Evolutionary conservation across 108 stramenopile species (phyloP).

Genomic region (Cyclostephanos tholiformis): DNA sequence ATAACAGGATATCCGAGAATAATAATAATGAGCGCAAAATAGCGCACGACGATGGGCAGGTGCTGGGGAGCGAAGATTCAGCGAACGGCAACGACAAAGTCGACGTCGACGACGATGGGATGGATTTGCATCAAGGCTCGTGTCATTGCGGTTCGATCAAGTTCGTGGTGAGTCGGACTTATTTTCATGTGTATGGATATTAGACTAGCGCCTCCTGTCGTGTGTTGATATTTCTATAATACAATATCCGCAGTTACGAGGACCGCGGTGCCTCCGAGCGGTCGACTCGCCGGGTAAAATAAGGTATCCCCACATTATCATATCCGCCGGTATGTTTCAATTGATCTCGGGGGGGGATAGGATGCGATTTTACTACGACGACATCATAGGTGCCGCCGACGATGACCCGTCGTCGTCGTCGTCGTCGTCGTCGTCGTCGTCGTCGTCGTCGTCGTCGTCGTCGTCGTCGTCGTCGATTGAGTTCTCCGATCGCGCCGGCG

Average conservation of each 20-base stretch:
- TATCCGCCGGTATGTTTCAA: slow-evolving; percentile 58
- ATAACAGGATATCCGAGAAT: background rate
- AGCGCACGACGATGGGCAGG: background rate
- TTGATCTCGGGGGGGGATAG: slow-evolving; percentile 51
- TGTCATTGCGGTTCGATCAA: slow-evolving; percentile 74
- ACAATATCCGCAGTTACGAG: slow-evolving; percentile 40
- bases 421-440: too few relatives aligned
- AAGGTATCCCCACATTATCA: slow-evolving; percentile 60
- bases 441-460: too few relatives aligned
- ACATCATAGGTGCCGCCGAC: background rate
- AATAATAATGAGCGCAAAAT: background rate
- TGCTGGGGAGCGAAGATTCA: background rate
- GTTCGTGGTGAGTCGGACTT: slow-evolving; percentile 51
- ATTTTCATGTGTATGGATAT: background rate
- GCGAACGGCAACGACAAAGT: slow-evolving; percentile 6
- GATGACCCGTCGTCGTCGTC: slow-evolving; percentile 16
- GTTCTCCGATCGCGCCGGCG: slow-evolving; percentile 1
- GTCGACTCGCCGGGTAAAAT: slow-evolving; percentile 66
- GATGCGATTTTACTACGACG: slow-evolving; percentile 69
- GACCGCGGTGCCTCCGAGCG: slow-evolving; percentile 55
- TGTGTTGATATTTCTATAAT: background rate
- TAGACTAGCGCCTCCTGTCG: background rate
- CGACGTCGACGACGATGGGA: slow-evolving; percentile 1
- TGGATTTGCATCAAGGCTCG: slow-evolving; percentile 55
- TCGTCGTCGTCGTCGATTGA: slow-evolving; percentile 10